Percentiles rank a stretch among this genome's conserved stretches.
Evolutionary conservation across 306 rosid genomes (phyloP).

Genomic region (Acacia acuminata): DNA sequence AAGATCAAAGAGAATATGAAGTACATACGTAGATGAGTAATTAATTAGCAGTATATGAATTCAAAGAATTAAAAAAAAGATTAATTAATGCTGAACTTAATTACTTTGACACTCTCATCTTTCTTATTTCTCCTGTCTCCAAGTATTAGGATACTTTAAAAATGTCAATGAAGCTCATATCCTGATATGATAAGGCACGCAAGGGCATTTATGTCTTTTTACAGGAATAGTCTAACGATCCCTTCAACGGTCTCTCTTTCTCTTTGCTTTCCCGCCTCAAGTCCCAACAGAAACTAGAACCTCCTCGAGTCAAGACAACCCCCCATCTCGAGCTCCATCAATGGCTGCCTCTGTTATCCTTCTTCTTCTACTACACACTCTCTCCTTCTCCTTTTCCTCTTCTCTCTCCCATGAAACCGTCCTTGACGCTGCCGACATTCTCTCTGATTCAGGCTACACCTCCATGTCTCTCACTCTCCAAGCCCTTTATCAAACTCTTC

Average conservation of each 20-base stretch:
- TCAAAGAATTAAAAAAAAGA: no score
- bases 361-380: not conserved
- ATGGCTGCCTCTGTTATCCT: conserved; percentile 51
- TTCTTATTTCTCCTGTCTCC: no score
- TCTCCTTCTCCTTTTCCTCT: conserved; percentile 35
- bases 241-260: conserved; percentile 20
- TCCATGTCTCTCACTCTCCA: conserved; percentile 79
- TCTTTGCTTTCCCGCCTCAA: conserved; percentile 23
- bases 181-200: no score
- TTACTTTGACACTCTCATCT: no score
- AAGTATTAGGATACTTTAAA: no score
- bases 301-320: not conserved
- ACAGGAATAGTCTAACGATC: not conserved
- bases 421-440: conserved; percentile 66
- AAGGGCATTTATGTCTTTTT: not conserved
- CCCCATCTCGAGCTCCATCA: conserved; percentile 33
- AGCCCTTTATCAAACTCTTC: conserved; percentile 47
- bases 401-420: conserved; percentile 52
- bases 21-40: no score
- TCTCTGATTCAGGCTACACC: conserved; percentile 59
- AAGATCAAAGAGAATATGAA: no score
- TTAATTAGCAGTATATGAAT: no score
- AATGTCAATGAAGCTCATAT: no score
- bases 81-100: no score
- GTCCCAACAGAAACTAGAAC: not conserved